Conservation (phyloP, 371 early-diverging fungal species). For the Phascolomyces articulosus region DNA sequence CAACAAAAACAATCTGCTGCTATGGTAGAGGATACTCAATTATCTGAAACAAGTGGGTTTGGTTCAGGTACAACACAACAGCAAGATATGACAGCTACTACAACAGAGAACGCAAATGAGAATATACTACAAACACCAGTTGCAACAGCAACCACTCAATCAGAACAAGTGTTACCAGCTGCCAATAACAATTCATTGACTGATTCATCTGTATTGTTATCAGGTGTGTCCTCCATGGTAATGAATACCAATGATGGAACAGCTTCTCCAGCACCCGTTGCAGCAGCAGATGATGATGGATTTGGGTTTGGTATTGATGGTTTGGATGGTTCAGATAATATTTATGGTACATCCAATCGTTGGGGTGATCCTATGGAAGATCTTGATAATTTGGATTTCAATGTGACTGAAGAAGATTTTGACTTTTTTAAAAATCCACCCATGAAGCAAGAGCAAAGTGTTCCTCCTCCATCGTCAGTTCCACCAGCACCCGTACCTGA, state of each 20-base stretch:
- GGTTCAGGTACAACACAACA: no score
- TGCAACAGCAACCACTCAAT: neutral
- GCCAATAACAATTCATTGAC: neutral
- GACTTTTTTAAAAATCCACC: constrained; percentile 38
- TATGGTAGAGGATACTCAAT: neutral
- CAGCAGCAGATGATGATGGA: constrained; percentile 8
- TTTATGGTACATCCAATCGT: constrained; percentile 20
- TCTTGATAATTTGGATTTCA: constrained; percentile 43
- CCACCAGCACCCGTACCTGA: no score
- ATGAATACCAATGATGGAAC: neutral
- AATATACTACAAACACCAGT: neutral
- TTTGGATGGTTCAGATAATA: constrained; percentile 2
- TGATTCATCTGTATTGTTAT: constrained; percentile 7
- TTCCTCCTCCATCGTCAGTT: no score
- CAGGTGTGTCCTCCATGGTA: neutral
- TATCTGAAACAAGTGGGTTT: neutral
- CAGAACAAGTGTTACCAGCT: neutral
- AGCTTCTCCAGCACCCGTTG: neutral
- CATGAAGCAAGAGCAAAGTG: neutral
- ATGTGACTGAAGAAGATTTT: constrained; percentile 56
- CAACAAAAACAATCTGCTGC: neutral
- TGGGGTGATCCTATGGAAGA: constrained; percentile 47
- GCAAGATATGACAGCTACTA: neutral
- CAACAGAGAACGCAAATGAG: neutral
- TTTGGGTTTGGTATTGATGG: constrained; percentile 14